Evolutionary conservation across 1,284 basidiomycete species (phyloP), one percentile per base, ranked within the genome.

Genomic region (Trametes versicolor): DNA sequence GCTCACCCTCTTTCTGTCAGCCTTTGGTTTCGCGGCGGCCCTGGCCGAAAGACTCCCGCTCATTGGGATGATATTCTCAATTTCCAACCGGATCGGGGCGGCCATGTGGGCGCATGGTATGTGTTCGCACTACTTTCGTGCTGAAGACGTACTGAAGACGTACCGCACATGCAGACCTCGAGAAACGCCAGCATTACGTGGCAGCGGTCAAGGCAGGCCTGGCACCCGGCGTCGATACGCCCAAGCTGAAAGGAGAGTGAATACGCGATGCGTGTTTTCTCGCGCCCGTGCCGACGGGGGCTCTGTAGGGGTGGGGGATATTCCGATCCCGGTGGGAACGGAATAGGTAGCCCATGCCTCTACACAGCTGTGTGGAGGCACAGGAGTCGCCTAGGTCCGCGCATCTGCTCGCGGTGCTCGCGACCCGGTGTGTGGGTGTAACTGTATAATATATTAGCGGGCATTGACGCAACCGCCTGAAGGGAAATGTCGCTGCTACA

Each of bases 41-140:
- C 76, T 96, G 7, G 80, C 95, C 0, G 95, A 96, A 78, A 84
- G 85, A 4, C 76, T 95, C 0, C 95, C 95, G 0, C 84, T 96
- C 63, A 73, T 94, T 19, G 95, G 94, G 0, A 78, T 96, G 3
- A 77, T 91, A 9, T 94, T 96, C 74, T 91, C 89, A 0, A 82
- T 97, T 34, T 95, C 94, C 0, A 96, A 96, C 75, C 83, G 93
- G 13, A 86, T 96, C 32, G 95, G 95, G 2, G 93, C 93, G 1
- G 94, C 93, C 1, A 96, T 97, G 95, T 96, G 94, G 93, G 91
- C 92, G 8, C 87, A 91, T 71, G 93, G 91, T 92, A 71, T 25
- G 85, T 78, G 29, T 23, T 1, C 3, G 7, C 19, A 15, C 29
- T 8, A 8, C 13, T 39, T 12, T 23, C 4, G 17, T 19, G n/a